These are phyloP conservation scores for Lotmaria passim DNA, from an alignment of 208 protist species.

Conservation along the genomic window DNA sequence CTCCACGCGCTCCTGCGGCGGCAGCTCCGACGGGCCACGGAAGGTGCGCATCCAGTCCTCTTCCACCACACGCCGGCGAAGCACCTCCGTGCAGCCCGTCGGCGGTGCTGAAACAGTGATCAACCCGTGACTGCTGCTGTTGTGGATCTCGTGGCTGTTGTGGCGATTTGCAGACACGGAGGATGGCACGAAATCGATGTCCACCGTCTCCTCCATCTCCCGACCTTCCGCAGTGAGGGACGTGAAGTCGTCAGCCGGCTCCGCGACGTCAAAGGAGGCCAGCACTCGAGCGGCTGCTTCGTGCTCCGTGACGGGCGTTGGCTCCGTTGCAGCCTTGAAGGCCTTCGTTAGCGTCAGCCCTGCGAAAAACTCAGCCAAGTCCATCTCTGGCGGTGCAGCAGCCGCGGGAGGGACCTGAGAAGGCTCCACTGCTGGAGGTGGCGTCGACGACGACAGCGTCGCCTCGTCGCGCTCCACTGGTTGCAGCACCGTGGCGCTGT, in stretches of 20 bases:
- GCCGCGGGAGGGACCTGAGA: neutral
- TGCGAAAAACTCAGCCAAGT: constrained; percentile 4
- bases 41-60: constrained; percentile 25
- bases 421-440: neutral
- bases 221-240: neutral
- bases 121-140: neutral
- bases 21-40: constrained; percentile 16
- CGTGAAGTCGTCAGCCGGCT: constrained; percentile 13
- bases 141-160: neutral
- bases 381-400: neutral
- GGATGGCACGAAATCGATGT: constrained; percentile 10
- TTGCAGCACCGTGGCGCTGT: neutral
- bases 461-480: neutral
- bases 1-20: constrained; percentile 24
- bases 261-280: neutral
- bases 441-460: neutral
- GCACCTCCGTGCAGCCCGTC: constrained; percentile 18
- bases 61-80: constrained; percentile 29
- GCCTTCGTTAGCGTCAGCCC: constrained; percentile 5
- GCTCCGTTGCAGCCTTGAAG: too few relatives aligned
- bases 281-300: constrained; percentile 4
- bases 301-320: neutral
- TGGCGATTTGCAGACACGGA: neutral
- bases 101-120: neutral
- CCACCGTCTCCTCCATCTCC: constrained; percentile 16